Evolutionary conservation across 192 early-diverging fungal genomes (phyloP).

Genomic region (Entomortierella chlamydospora): DNA sequence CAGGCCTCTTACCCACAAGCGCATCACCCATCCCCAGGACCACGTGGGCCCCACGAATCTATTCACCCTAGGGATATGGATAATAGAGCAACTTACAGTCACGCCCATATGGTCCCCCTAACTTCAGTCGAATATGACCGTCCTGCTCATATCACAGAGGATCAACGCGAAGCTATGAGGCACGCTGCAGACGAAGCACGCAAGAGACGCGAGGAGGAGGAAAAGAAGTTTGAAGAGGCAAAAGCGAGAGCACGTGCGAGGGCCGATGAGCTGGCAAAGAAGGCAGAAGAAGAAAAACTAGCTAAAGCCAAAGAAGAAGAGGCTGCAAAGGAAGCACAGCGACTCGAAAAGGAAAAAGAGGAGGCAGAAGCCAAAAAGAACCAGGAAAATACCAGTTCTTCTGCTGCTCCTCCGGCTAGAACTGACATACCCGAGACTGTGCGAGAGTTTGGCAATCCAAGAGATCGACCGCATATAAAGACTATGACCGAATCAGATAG

Average conservation of each 20-base stretch:
- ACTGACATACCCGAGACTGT: not conserved
- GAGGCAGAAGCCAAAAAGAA: conserved; percentile 8
- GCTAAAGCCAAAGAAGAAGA: conserved; percentile 28
- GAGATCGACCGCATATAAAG: not conserved
- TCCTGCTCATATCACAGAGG: conserved; percentile 25
- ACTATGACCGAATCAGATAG: conserved; percentile 5
- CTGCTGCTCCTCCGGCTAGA: not conserved
- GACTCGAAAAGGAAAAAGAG: conserved; percentile 3
- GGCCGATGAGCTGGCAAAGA: conserved; percentile 28
- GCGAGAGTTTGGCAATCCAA: conserved; percentile 12
- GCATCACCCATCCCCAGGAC: conserved; percentile 5
- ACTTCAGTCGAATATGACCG: conserved; percentile 13
- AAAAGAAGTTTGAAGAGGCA: conserved; percentile 24
- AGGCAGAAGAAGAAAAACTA: conserved; percentile 17
- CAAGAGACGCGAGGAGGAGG: conserved; percentile 37
- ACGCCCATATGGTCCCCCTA: conserved; percentile 6
- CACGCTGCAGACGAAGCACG: conserved; percentile 43
- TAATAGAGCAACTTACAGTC: not conserved
- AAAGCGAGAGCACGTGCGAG: conserved; percentile 34
- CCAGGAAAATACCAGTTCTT: not conserved
- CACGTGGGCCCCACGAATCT: conserved; percentile 2
- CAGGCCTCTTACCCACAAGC: not conserved
- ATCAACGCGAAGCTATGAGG: conserved; percentile 44
- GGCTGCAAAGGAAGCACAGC: conserved; percentile 25
- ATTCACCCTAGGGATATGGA: conserved; percentile 7